Evolutionary conservation across 2,329 filamentous ascomycete genomes (phyloP), one percentile per base, ranked within the genome.

Genomic region (Aspergillus costaricaensis): DNA sequence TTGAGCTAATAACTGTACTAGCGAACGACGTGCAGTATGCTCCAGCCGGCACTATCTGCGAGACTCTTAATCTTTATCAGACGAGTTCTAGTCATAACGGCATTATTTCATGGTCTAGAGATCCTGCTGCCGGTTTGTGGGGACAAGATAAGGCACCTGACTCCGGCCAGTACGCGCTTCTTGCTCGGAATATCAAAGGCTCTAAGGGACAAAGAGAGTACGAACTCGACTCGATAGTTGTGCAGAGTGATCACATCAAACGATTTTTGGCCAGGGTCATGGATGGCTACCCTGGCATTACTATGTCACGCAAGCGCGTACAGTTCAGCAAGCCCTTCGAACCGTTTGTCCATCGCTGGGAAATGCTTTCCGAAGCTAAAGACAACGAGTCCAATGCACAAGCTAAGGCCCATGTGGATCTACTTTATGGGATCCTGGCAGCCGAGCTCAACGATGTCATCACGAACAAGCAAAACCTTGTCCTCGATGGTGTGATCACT

Each of bases 301-400:
- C 85, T 2, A 82, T 84, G 30, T 80, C 79, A 15, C 76, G 90
- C 23, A 80, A 85, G 23, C 80, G 85, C 2, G 77, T 90, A 2
- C 83, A 85, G 56, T 88, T 91, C 62, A 72, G 76, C 12, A 83
- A 82, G 0, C 85, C 85, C 0, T 90, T 90, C 62, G 77, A 84
- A 64, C 84, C 85, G 0, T 85, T 91, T 53, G 84, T 90, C 47
- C 87, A 91, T 72, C 82, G 87, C 25, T 91, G 87, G 86, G 74
- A 79, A 1, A 69, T 76, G 8, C 79, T 87, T 41, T 65, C 72
- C 8, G 69, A 75, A 4, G 78, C 79, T 27, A 74, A 79, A 53
- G 69, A 80, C 14, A 76, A 79, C 27, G 66, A 78, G 6, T 69
- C 75, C 1, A 81, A 85, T 15, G 68, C 71, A 8, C 72, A 69